Conservation (phyloP, 2,329 filamentous ascomycete genomes). For the Ophiostoma montium region DNA sequence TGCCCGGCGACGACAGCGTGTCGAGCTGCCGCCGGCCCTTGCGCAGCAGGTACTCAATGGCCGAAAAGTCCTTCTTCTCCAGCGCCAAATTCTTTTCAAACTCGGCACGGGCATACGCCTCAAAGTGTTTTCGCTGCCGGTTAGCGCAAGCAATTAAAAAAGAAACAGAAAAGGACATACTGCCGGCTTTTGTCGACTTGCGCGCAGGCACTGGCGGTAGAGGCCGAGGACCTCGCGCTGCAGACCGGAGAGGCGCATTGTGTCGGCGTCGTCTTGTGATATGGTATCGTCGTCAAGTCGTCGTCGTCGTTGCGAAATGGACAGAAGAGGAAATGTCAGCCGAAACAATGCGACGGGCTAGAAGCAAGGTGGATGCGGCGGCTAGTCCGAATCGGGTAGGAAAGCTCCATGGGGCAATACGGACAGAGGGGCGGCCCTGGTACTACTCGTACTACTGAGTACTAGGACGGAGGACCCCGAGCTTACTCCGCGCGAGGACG, state of each 20-base stretch:
- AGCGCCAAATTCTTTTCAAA: constrained; percentile 57
- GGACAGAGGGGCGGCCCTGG: too few relatives aligned
- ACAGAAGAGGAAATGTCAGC: constrained; percentile 1
- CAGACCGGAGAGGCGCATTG: constrained; percentile 60
- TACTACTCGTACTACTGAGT: too few relatives aligned
- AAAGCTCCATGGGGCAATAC: not conserved
- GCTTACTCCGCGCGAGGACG: not conserved
- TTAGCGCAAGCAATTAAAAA: too few relatives aligned
- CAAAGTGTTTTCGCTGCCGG: constrained; percentile 35
- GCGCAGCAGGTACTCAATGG: constrained; percentile 72
- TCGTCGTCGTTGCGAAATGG: too few relatives aligned
- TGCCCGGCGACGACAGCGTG: constrained; percentile 62
- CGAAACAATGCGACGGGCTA: not conserved
- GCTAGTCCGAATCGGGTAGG: not conserved
- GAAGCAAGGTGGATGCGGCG: not conserved
- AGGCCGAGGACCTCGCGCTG: constrained; percentile 77
- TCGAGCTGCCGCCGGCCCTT: constrained; percentile 74
- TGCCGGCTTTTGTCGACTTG: constrained; percentile 63
- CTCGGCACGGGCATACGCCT: constrained; percentile 53
- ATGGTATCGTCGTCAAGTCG: too few relatives aligned
- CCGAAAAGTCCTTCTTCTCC: constrained; percentile 72
- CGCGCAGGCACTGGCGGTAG: constrained; percentile 75
- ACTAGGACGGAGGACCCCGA: not conserved
- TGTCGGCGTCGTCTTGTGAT: too few relatives aligned
- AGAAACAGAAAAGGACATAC: constrained; percentile 28